Base-by-base conservation (phyloP, 2,329 filamentous ascomycete species). In the Epichloe uncinata region DNA sequence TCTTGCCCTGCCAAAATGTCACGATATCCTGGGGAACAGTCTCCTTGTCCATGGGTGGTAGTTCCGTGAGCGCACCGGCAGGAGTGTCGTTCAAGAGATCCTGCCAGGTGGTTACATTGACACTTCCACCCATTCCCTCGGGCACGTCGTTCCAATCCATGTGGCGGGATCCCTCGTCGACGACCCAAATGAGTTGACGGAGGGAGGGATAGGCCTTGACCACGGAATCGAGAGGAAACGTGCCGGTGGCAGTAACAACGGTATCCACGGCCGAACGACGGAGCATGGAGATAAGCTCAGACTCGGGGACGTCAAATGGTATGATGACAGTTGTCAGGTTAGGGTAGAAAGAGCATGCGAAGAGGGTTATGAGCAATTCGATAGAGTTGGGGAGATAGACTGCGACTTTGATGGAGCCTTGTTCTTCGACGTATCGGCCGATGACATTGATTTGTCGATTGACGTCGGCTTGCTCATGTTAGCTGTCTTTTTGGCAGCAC, bases 121-220 rank as follows among this genome's bases (percentile, higher is more conserved):
- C 74, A 54, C 76, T 81, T 51, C 84, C 79, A 15, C 84, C 84
- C 50, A 84, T 82, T 47, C 85, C 84, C 60, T 84, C 78, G 11
- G 90, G 89, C 2, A 90, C 79, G 62, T 91, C 87, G 58, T 87
- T 90, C 90, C 91, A 98, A 67, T 95, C 90, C 76, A 98, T 85
- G 63, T 97, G 91, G 58, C 81, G 80, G 70, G 83, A 96, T 41
- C 88, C 88, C 61, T 88, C 79, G 59, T 96, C 91, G 5, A 94
- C 88, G 12, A 96, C 90, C 87, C 90, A 97, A 58, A 96, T 78
- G 34, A 95, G 75, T 57, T 89, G 81, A 53, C 82, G 82, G 43
- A 98, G 74, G 37, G 77, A 75, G 5, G 82, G 75, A 59, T 86
- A 88, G 48, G 73, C 75, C 59, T 82, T 79, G 48, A 81, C 76